These are phyloP conservation scores for Chaetothyriales sp. DNA, from an alignment of 2,329 filamentous ascomycete genomes.

Conservation along the genomic window DNA sequence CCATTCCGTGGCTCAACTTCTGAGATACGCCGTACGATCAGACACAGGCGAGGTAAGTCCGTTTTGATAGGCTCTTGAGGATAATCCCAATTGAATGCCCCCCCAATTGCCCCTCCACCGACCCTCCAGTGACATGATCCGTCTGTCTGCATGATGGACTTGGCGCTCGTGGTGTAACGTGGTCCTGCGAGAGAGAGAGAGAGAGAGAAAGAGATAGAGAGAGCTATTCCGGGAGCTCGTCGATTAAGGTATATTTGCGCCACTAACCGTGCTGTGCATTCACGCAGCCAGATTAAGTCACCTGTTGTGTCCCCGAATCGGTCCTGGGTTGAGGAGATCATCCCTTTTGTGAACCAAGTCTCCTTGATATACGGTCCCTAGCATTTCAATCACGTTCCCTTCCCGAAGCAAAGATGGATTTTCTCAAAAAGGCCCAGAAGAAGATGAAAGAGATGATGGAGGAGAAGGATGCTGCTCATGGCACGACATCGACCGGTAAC, in stretches of 20 bases:
- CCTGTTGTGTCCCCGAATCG: background rate
- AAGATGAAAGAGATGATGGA: conserved; percentile 13
- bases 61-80: background rate
- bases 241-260: background rate
- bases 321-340: background rate
- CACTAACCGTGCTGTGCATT: background rate
- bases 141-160: background rate
- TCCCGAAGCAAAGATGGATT: conserved; percentile 4
- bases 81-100: background rate
- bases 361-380: background rate
- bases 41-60: background rate
- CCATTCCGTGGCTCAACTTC: background rate
- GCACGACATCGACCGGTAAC: background rate
- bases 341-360: background rate
- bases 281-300: background rate
- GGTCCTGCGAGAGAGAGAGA: background rate
- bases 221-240: background rate
- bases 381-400: no score
- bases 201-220: no score
- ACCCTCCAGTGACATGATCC: background rate
- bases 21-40: background rate
- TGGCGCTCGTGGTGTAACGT: background rate
- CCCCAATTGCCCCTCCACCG: background rate
- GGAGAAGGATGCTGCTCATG: conserved; percentile 8
- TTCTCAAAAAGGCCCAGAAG: conserved; percentile 11